Evolutionary conservation across 345 rosid species (phyloP), one percentile per base, ranked within the genome.

Genomic region (Populus pruinosa): DNA sequence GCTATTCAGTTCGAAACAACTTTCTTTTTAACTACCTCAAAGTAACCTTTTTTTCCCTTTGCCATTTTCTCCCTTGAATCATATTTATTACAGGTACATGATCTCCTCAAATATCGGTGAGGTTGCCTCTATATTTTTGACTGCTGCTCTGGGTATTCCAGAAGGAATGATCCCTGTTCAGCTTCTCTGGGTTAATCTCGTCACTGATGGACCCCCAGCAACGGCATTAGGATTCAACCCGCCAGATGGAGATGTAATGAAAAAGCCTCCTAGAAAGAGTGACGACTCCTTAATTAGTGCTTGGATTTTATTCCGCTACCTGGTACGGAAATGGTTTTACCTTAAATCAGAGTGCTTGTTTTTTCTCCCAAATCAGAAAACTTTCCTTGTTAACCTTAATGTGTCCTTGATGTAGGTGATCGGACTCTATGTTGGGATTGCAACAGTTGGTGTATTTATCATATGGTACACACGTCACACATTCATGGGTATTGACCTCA

Each of bases 91-190:
- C 84, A 96, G 98, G 97, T 96, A 96, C 87, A 96, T 96, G 99
- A 93, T 96, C 79, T 96, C 98, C 64, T 96, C 99, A 82, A 96
- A 93, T 71, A 96, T 96, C 5, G 99, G 99, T 2, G 99, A 96
- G 91, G 99, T 96, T 70, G 97, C 96, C 27, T 96, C 95, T 7
- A 96, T 96, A 78, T 96, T 96, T 79, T 82, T 96, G 78, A 96
- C 99, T 2, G 93, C 99, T 73, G 99, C 99, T 25, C 86, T 96
- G 84, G 98, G 99, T 72, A 96, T 96, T 83, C 99, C 99, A 3
- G 99, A 96, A 82, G 99, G 97, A 77, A 88, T 96, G 98, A 96
- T 96, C 41, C 99, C 98, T 1, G 99, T 96, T 69, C 99, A 96
- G 87, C 98, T 96, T 87, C 92, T 96, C 67, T 96, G 99, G 99